A percentile compares a stretch with the other conserved stretches of the same genome.
phyloP scores from a whole-genome alignment of 208 protist genomes.

The Trypanosoma boissoni region DNA sequence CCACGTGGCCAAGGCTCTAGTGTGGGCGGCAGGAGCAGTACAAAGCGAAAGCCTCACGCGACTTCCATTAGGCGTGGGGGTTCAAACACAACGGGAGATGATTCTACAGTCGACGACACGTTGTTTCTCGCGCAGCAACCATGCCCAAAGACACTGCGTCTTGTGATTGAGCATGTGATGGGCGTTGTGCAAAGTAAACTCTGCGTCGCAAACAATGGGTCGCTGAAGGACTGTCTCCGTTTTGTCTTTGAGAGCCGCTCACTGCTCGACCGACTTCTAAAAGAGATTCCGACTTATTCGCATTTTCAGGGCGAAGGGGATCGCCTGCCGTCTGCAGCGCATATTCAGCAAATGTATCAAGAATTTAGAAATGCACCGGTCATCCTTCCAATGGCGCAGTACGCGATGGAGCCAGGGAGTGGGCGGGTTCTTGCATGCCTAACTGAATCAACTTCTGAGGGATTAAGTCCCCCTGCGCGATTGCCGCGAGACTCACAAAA shows the following conservation, averaged over 20 bases:
- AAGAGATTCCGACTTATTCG: slow-evolving; percentile 76
- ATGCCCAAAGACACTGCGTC: slow-evolving; percentile 74
- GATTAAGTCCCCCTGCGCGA: too few relatives aligned
- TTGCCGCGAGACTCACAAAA: too few relatives aligned
- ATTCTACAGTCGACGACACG: slow-evolving; percentile 36
- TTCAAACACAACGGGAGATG: neutral
- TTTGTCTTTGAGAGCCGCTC: slow-evolving; percentile 80
- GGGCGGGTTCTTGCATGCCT: slow-evolving; percentile 58
- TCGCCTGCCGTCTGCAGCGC: slow-evolving; percentile 19
- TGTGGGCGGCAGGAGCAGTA: too few relatives aligned
- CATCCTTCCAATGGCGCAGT: slow-evolving; percentile 54
- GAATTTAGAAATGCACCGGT: slow-evolving; percentile 64
- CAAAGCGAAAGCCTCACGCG: too few relatives aligned
- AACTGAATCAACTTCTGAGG: too few relatives aligned
- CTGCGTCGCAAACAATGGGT: slow-evolving; percentile 60
- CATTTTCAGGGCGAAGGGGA: slow-evolving; percentile 42
- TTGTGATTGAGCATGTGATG: slow-evolving; percentile 70
- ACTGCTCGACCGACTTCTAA: slow-evolving; percentile 77
- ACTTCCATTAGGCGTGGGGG: too few relatives aligned
- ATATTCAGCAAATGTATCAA: slow-evolving; percentile 63
- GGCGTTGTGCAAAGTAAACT: slow-evolving; percentile 63
- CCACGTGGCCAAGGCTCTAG: too few relatives aligned
- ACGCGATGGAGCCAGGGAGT: slow-evolving; percentile 44
- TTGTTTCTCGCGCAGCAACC: slow-evolving; percentile 62
- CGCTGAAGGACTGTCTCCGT: slow-evolving; percentile 68